Evolutionary conservation across 306 rosid genomes (phyloP).

Genomic region (Senna siamea): DNA sequence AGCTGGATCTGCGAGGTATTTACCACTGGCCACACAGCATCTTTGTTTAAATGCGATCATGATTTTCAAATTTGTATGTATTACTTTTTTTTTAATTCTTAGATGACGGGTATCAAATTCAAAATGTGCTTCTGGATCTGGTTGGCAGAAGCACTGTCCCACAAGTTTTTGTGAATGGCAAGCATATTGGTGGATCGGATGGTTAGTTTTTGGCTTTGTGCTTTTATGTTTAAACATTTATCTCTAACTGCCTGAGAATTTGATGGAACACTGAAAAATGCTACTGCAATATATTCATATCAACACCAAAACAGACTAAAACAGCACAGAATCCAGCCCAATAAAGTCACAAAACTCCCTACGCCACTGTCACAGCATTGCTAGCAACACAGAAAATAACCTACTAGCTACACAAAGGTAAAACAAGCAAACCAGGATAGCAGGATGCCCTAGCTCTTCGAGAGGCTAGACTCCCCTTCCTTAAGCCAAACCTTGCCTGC

Average conservation of each 20-base stretch:
- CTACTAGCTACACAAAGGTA: too few species aligned
- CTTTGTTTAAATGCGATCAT: neutral
- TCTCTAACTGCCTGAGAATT: neutral
- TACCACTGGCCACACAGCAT: neutral
- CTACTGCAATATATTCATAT: too few species aligned
- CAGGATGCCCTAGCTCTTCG: too few species aligned
- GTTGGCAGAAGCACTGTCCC: constrained; percentile 84
- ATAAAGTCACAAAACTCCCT: too few species aligned
- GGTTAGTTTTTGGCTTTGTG: constrained; percentile 57
- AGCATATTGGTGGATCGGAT: constrained; percentile 91
- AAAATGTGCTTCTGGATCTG: constrained; percentile 73
- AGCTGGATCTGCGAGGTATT: constrained; percentile 89
- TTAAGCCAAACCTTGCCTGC: too few species aligned
- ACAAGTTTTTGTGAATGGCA: constrained; percentile 85
- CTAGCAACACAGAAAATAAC: too few species aligned
- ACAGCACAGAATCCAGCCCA: too few species aligned
- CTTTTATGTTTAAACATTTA: constrained; percentile 4
- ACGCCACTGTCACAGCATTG: too few species aligned
- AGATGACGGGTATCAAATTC: constrained; percentile 87
- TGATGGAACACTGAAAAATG: too few species aligned
- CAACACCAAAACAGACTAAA: too few species aligned
- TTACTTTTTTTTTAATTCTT: neutral
- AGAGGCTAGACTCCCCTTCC: too few species aligned
- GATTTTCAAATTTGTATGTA: neutral
- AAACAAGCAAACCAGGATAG: too few species aligned